These are phyloP conservation scores for Colletotrichum liriopes DNA, from an alignment of 2,329 filamentous ascomycete genomes.

Conservation along the genomic window DNA sequence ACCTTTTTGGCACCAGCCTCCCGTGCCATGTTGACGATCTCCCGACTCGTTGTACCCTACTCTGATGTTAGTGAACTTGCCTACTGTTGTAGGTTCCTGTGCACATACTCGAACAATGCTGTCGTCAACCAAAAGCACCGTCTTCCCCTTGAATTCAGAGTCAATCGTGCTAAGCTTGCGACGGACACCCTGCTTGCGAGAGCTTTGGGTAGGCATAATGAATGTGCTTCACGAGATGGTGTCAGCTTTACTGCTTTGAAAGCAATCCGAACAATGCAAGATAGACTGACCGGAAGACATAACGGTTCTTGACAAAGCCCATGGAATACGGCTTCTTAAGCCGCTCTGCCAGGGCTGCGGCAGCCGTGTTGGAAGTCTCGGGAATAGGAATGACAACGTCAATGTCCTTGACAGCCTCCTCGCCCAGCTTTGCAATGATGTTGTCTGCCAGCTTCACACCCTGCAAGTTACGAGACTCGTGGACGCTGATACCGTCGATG, in stretches of 20 bases:
- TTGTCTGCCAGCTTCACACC: conserved; percentile 84
- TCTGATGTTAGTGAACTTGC: neutral
- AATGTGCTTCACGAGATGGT: conserved; percentile 73
- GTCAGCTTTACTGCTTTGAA: neutral
- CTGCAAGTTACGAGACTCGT: conserved; percentile 89
- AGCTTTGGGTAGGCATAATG: conserved; percentile 83
- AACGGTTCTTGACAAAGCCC: conserved; percentile 88
- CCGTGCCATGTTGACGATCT: conserved; percentile 79
- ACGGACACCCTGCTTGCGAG: conserved; percentile 87
- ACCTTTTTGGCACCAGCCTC: conserved; percentile 88
- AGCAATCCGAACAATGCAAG: neutral
- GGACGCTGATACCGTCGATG: conserved; percentile 91
- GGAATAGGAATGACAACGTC: conserved; percentile 87
- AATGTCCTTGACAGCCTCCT: conserved; percentile 80
- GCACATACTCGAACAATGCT: conserved; percentile 80
- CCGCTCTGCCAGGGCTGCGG: conserved; percentile 81
- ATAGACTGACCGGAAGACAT: conserved; percentile 26
- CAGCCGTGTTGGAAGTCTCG: conserved; percentile 84
- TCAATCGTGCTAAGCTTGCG: conserved; percentile 91
- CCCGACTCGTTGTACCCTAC: conserved; percentile 77
- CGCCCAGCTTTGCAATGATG: conserved; percentile 77
- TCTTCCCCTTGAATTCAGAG: conserved; percentile 85
- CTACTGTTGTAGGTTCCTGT: neutral
- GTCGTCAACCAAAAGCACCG: conserved; percentile 90
- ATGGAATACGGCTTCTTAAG: conserved; percentile 84